A percentile compares a stretch with the other conserved stretches of the same genome.
These are phyloP conservation scores for Xylaria sp. DNA, from an alignment of 2,329 filamentous ascomycete species.

Conservation along the genomic window DNA sequence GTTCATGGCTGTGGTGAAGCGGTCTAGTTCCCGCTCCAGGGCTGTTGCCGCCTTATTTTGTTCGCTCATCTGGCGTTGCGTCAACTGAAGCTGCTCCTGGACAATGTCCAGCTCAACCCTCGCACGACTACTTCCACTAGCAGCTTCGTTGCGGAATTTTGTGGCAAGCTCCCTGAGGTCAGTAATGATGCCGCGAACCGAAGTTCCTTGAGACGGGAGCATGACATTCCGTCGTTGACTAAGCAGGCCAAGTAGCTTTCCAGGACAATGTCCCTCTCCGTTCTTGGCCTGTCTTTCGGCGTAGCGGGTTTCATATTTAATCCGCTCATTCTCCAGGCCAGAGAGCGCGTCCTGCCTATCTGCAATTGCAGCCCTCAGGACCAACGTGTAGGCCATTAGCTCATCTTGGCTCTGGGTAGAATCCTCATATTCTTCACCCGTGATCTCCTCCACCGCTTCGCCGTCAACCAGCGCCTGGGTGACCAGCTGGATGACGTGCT, in stretches of 20 bases:
- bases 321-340: conserved; percentile 74
- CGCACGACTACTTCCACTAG: conserved; percentile 56
- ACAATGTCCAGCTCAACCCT: conserved; percentile 67
- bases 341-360: conserved; percentile 79
- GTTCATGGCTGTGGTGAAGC: conserved; percentile 81
- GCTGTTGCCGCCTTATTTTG: conserved; percentile 53
- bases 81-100: conserved; percentile 61
- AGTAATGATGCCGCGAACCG: conserved; percentile 70
- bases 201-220: conserved; percentile 56
- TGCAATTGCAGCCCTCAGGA: conserved; percentile 72
- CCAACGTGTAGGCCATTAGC: conserved; percentile 83
- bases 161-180: conserved; percentile 68
- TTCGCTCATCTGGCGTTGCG: conserved; percentile 56
- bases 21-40: conserved; percentile 72
- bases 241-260: conserved; percentile 59
- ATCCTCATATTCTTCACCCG: conserved; percentile 87
- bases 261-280: conserved; percentile 71
- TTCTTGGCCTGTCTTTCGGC: conserved; percentile 63
- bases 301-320: conserved; percentile 70
- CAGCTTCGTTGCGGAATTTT: conserved; percentile 60
- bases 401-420: conserved; percentile 88
- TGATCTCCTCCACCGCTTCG: conserved; percentile 71
- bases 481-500: conserved; percentile 71
- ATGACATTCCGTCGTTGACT: conserved; percentile 50
- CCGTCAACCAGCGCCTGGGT: conserved; percentile 79